A percentile compares a stretch with the other conserved stretches of the same genome.
phyloP scores from a whole-genome alignment of 352 stramenopile species.

The Phytophthora idaei region DNA sequence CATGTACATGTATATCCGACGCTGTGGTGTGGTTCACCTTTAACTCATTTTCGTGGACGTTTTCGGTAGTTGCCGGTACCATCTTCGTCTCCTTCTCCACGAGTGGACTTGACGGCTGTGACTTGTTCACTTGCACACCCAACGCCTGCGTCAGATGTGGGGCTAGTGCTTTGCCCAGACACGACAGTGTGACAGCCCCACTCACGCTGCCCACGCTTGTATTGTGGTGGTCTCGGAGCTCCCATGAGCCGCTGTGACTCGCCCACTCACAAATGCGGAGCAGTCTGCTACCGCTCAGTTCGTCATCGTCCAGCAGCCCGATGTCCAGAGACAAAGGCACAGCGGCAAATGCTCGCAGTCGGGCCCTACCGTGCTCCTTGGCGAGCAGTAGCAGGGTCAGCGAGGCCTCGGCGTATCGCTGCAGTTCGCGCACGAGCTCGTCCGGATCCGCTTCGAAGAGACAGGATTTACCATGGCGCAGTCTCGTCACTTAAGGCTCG shows the following conservation, averaged over 20 bases:
- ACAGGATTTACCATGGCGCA: constrained; percentile 54
- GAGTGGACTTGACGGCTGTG: constrained; percentile 10
- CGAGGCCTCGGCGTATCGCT: constrained; percentile 27
- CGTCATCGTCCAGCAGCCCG: constrained; percentile 13
- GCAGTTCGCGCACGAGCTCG: constrained; percentile 33
- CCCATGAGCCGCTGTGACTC: constrained; percentile 39
- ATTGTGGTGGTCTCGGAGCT: constrained; percentile 40
- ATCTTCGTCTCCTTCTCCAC: constrained; percentile 9
- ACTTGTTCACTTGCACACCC: constrained; percentile 37
- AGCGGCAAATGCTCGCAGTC: constrained; percentile 42
- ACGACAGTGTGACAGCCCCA: constrained; percentile 48
- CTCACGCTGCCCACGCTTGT: constrained; percentile 24
- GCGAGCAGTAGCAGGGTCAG: constrained; percentile 46
- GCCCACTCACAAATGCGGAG: constrained; percentile 55
- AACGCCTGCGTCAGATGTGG: constrained; percentile 41
- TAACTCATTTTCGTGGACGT: not conserved
- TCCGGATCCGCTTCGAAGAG: constrained; percentile 48
- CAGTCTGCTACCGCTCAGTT: constrained; percentile 9
- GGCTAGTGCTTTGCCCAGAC: constrained; percentile 45
- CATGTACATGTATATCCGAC: not conserved
- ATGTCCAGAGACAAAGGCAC: constrained; percentile 40
- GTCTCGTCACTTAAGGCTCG: constrained; percentile 11
- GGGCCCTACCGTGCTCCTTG: constrained; percentile 37
- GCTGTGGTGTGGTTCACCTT: not conserved
- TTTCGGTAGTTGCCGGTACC: not conserved